These are phyloP conservation scores for Groenewaldozyma sp. DNA, from an alignment of 1,139 yeast genomes.

Conservation along the genomic window DNA sequence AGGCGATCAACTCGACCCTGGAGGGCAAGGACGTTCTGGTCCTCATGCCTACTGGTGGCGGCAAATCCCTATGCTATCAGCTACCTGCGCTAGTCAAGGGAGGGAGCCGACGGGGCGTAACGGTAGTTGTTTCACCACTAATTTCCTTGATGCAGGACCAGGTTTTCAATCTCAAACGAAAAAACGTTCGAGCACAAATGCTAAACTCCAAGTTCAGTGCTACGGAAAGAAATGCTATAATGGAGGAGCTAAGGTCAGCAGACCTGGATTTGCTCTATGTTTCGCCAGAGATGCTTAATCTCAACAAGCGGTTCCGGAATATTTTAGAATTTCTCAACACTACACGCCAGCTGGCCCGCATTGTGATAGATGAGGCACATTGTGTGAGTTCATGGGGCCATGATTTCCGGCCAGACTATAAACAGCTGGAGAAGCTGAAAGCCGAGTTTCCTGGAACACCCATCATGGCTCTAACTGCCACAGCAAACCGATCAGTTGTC, in stretches of 20 bases:
- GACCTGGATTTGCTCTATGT: slow-evolving; percentile 65
- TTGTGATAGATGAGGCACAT: slow-evolving; percentile 97
- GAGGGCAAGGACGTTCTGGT: slow-evolving; percentile 85
- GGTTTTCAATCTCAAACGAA: slow-evolving; percentile 64
- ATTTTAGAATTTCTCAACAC: slow-evolving; percentile 52
- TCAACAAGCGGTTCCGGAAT: slow-evolving; percentile 59
- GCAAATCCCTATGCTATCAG: slow-evolving; percentile 93
- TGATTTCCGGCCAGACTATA: slow-evolving; percentile 94
- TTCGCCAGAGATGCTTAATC: slow-evolving; percentile 92
- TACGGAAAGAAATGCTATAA: slow-evolving; percentile 55
- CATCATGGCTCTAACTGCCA: slow-evolving; percentile 93
- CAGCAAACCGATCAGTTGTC: slow-evolving; percentile 88
- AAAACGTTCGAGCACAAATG: slow-evolving; percentile 76
- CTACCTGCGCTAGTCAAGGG: slow-evolving; percentile 76
- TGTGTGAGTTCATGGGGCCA: slow-evolving; percentile 99
- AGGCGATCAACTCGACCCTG: slow-evolving; percentile 76
- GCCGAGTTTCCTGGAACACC: slow-evolving; percentile 70
- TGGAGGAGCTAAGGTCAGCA: slow-evolving; percentile 56
- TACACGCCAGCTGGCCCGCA: slow-evolving; percentile 56
- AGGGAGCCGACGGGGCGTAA: slow-evolving; percentile 73
- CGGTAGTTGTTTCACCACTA: slow-evolving; percentile 88
- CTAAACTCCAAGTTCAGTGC: slow-evolving; percentile 57
- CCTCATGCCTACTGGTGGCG: slow-evolving; percentile 99
- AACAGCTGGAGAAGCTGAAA: slow-evolving; percentile 67
- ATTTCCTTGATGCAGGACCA: slow-evolving; percentile 98